Percentiles rank a stretch among this genome's conserved stretches.
These are phyloP conservation scores for Ophidiomyces ophidiicola DNA, from an alignment of 2,329 filamentous ascomycete species.

Conservation along the genomic window DNA sequence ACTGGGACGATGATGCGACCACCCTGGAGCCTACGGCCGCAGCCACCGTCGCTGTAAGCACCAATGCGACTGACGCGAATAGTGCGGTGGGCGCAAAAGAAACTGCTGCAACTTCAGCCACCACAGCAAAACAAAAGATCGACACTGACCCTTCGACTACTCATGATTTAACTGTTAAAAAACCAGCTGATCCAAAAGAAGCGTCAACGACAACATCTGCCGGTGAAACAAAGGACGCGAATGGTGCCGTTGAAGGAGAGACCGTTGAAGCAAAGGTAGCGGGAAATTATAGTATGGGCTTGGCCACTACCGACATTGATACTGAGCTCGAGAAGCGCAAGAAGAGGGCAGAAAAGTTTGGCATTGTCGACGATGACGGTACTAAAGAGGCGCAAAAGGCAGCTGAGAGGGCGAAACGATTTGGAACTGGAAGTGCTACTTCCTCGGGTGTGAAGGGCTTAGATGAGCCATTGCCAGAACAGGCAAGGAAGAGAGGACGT, in stretches of 20 bases:
- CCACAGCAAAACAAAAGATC: conserved; percentile 31
- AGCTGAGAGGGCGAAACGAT: conserved; percentile 37
- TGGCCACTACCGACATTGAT: conserved; percentile 35
- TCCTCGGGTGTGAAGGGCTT: conserved; percentile 29
- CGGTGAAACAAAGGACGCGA: conserved; percentile 14
- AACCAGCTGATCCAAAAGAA: conserved; percentile 16
- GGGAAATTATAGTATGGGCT: conserved; percentile 31
- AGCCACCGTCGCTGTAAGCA: conserved; percentile 20
- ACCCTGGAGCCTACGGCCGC: conserved; percentile 17
- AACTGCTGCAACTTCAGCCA: conserved; percentile 28
- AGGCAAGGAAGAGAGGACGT: conserved; percentile 31
- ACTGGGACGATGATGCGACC: conserved; percentile 33
- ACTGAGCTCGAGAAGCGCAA: conserved; percentile 38
- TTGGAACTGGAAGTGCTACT: conserved; percentile 25
- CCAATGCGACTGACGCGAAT: conserved; percentile 14
- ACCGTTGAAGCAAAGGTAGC: conserved; percentile 19
- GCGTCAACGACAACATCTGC: conserved; percentile 10
- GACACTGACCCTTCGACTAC: conserved; percentile 29
- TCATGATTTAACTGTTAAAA: conserved; percentile 28
- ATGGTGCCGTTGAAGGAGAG: conserved; percentile 16
- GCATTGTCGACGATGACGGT: conserved; percentile 32
- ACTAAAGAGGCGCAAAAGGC: conserved; percentile 34
- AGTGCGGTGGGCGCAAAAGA: conserved; percentile 30
- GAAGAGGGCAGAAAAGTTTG: conserved; percentile 39
- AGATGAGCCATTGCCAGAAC: conserved; percentile 36